Evolutionary conservation across 352 stramenopile species (phyloP).

Genomic region (Globisporangium solare): DNA sequence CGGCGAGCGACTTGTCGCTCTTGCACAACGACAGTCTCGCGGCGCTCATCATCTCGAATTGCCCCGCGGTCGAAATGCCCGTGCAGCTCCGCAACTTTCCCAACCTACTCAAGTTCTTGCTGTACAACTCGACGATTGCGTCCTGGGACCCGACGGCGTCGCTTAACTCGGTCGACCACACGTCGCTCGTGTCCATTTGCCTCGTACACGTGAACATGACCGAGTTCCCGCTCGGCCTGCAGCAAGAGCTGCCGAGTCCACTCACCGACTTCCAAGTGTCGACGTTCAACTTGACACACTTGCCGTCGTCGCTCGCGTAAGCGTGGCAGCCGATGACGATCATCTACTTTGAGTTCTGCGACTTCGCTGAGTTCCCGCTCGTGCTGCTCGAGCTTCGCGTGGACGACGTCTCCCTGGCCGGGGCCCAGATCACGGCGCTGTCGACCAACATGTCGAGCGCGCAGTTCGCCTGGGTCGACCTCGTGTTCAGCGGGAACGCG

Average conservation of each 20-base stretch:
- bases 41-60: slow-evolving; percentile 28
- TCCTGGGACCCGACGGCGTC: slow-evolving; percentile 19
- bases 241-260: slow-evolving; percentile 5
- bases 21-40: slow-evolving; percentile 22
- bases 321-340: slow-evolving; percentile 14
- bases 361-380: slow-evolving; percentile 12
- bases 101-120: slow-evolving; percentile 25
- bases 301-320: slow-evolving; percentile 3
- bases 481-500: slow-evolving; percentile 11
- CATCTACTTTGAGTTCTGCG: slow-evolving; percentile 18
- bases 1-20: slow-evolving; percentile 12
- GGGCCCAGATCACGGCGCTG: slow-evolving; percentile 12
- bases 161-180: slow-evolving; percentile 19
- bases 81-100: slow-evolving; percentile 22
- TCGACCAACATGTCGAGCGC: slow-evolving; percentile 20
- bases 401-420: slow-evolving; percentile 19
- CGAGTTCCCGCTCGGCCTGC: slow-evolving; percentile 11
- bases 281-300: slow-evolving; percentile 10
- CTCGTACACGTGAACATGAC: slow-evolving; percentile 18
- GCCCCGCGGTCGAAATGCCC: slow-evolving; percentile 23
- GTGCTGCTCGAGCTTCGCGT: slow-evolving; percentile 11
- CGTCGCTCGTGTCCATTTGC: slow-evolving; percentile 10
- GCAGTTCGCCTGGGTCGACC: slow-evolving; percentile 17
- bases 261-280: slow-evolving; percentile 16
- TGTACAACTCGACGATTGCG: slow-evolving; percentile 34